Evolutionary conservation across 768 basidiomycete species (phyloP).

Genomic region (Xerocomellus intermedius): DNA sequence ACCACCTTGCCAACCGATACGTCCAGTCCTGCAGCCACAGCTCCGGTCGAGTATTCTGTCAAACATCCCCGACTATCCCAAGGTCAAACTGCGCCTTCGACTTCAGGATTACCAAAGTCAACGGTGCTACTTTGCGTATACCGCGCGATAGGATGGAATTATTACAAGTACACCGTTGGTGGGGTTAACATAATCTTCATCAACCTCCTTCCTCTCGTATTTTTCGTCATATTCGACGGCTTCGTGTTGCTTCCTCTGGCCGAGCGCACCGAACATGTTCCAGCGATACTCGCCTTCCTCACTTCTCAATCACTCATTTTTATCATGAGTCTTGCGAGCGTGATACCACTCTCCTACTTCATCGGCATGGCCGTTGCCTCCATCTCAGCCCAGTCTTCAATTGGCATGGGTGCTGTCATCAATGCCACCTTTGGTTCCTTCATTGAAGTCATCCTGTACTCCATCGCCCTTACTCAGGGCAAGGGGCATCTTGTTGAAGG

Average conservation of each 20-base stretch:
- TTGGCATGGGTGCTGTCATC: slow-evolving; percentile 99
- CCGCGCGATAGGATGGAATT: slow-evolving; percentile 82
- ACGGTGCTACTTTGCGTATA: slow-evolving; percentile 95
- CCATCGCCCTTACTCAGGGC: slow-evolving; percentile 82
- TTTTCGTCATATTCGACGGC: slow-evolving; percentile 95
- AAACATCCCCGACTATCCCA: slow-evolving; percentile 75
- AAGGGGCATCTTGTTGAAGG: slow-evolving; percentile 97
- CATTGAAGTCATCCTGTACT: slow-evolving; percentile 94
- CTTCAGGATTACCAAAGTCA: slow-evolving; percentile 68
- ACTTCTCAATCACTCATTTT: slow-evolving; percentile 81
- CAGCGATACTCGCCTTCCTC: slow-evolving; percentile 64
- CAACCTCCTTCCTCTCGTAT: slow-evolving; percentile 89
- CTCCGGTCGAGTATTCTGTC: slow-evolving; percentile 53
- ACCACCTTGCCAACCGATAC: slow-evolving; percentile 5
- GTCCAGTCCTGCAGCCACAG: slow-evolving; percentile 12
- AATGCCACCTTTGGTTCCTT: slow-evolving; percentile 99
- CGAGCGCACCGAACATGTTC: slow-evolving; percentile 61
- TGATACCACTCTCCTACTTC: slow-evolving; percentile 98
- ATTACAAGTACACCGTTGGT: slow-evolving; percentile 98
- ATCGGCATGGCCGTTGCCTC: slow-evolving; percentile 99
- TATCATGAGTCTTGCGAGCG: slow-evolving; percentile 76
- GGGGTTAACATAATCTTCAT: slow-evolving; percentile 99
- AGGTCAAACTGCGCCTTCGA: slow-evolving; percentile 83
- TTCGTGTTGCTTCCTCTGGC: slow-evolving; percentile 73
- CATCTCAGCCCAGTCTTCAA: slow-evolving; percentile 97